phyloP scores from a whole-genome alignment of 2,329 filamentous ascomycete species.

The Arachnomyces sp. region DNA sequence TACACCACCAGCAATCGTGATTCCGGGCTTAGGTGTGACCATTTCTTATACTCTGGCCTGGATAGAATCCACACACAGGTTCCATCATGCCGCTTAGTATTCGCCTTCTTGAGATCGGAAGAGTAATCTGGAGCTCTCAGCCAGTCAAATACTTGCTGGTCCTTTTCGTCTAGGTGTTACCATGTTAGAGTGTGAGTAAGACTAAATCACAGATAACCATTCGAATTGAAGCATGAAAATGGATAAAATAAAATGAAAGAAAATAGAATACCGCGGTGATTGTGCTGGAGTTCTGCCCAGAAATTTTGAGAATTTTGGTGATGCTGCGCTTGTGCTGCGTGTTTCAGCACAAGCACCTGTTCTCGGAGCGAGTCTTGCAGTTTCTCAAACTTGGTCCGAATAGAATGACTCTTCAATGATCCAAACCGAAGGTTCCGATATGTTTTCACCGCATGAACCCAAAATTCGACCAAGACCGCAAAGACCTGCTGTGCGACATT shows the following conservation, averaged over 20 bases:
- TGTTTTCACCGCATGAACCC: constrained; percentile 5
- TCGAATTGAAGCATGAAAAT: not conserved
- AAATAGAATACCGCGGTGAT: constrained; percentile 1
- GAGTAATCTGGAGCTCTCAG: constrained; percentile 4
- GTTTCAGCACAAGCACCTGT: constrained; percentile 2
- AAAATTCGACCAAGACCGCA: constrained; percentile 2
- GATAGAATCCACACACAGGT: constrained; percentile 2
- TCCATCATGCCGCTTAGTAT: constrained; percentile 2
- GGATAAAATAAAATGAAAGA: not conserved
- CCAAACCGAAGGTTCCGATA: constrained; percentile 6
- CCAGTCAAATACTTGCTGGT: constrained; percentile 4
- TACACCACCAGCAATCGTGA: constrained; percentile 3
- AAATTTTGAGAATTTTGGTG: constrained; percentile 4
- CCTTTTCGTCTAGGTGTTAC: constrained; percentile 1
- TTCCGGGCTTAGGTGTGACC: constrained; percentile 1
- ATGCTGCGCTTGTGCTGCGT: constrained; percentile 5
- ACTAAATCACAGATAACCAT: too few relatives aligned
- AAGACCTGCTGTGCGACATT: constrained; percentile 4
- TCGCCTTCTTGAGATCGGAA: constrained; percentile 5
- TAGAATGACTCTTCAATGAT: constrained; percentile 4
- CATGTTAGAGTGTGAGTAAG: too few relatives aligned
- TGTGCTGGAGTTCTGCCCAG: constrained; percentile 3
- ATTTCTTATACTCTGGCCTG: constrained; percentile 5
- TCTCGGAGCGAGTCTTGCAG: constrained; percentile 1
- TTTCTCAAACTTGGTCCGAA: constrained; percentile 5